Evolutionary conservation across 768 basidiomycete species (phyloP), one percentile per base, ranked within the genome.

Genomic region (Rhodotorula sphaerocarpa): DNA sequence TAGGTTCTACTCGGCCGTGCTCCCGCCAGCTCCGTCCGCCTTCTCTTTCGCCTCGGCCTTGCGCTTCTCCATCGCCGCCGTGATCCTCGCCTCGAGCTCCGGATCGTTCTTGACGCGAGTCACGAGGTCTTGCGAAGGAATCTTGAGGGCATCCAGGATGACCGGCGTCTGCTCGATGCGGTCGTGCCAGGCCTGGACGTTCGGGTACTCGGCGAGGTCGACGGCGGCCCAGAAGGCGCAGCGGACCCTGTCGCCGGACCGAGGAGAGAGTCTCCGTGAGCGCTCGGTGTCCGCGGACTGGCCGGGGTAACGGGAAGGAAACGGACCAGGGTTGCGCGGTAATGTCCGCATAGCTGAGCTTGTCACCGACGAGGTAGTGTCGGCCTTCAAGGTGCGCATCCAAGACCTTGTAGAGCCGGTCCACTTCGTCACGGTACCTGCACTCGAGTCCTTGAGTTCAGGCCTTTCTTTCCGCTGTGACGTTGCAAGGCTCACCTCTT

Each of bases 351-450:
- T 31, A 50, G 2, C 50, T 39, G 18, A 30, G 33, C 34, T 61
- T 66, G n/a, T 36, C 50, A 7, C 64, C 64, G 30, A 66, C 64
- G 34, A 66, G n/a, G 30, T 14, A 66, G 1, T 46, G 50, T 36
- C 50, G 44, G 45, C 41, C 46, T 5, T 5, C 9, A 23, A 66
- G 55, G 46, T 57, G 64, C 7, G 52, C 43, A 5, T 66, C 55
- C 31, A 60, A 55, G 1, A 66, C 59, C 18, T 42, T 9, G 46
- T 60, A 66, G 10, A 57, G 36, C 9, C 64, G 55, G 4, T 60
- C 5, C 15, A 46, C 45, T 46, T 66, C 64, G 45, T 23, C 44
- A 10, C 23, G 15, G 27, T 41, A 42, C 33, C 46, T 47, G 45
- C 44, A 7, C 30, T 11, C 20, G 52, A 7, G 2, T 41, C 34